Evolutionary conservation across 805 yeast species (phyloP), one percentile per base, ranked within the genome.

Genomic region (Starmerella gropengiesseri): DNA sequence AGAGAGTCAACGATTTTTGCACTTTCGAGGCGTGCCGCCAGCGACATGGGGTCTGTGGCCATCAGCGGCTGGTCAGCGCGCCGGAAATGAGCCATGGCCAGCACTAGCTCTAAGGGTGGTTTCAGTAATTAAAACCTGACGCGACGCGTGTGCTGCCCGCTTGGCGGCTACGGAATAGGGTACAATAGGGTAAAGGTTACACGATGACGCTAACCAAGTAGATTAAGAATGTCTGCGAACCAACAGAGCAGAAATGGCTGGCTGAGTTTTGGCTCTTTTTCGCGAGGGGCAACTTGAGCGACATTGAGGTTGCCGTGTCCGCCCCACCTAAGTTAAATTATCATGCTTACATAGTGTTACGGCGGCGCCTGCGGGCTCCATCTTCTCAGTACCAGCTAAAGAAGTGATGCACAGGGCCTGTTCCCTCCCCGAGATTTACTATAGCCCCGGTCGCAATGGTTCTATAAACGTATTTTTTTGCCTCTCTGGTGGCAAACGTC

Each of bases 351-450:
- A n/a, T n/a, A n/a, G n/a, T n/a, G n/a, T n/a, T n/a, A n/a, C n/a
- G n/a, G n/a, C n/a, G n/a, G n/a, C n/a, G n/a, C n/a, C n/a, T n/a
- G n/a, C n/a, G n/a, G n/a, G n/a, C n/a, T n/a, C n/a, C n/a, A n/a
- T n/a, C n/a, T n/a, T n/a, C n/a, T 20, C 27, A 30, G 41, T 46
- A 47, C 46, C 40, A 37, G 7, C 37, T 25, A 33, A 43, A 70
- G 14, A 67, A 64, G 58, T 85, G 95, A 58, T 84, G 81, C 41
- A 85, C 63, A 1, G 94, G 93, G 0, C 94, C 93, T 54, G 75
- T 44, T 21, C 2, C 80, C 78, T 37, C 63, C 55, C 41, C 68
- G 60, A 25, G 54, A 37, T 71, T 51, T 14, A 66, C 62, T 0
- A 73, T 68, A 46, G 66, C 62, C 7, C 68, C 60, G 3, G 45